phyloP scores from a whole-genome alignment of 1,139 yeast genomes.

The Suhomyces coccinellae region DNA sequence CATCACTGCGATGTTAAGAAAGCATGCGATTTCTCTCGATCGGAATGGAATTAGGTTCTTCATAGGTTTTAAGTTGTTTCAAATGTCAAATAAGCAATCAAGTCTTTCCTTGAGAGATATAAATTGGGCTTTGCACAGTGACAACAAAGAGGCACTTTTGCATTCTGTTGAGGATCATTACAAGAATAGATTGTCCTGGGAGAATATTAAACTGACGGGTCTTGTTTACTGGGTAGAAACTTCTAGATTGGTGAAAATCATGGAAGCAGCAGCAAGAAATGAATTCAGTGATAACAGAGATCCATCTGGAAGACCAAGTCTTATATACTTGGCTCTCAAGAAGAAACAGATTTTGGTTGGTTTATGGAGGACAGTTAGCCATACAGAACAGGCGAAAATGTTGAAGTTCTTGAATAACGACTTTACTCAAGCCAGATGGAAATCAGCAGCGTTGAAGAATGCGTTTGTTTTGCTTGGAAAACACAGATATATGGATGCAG shows the following conservation, averaged over 20 bases:
- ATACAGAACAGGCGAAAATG: constrained; percentile 82
- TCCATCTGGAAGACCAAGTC: constrained; percentile 69
- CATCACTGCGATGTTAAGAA: constrained; percentile 57
- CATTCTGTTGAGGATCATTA: constrained; percentile 52
- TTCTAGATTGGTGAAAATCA: constrained; percentile 45
- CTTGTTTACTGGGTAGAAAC: constrained; percentile 71
- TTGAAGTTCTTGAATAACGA: constrained; percentile 74
- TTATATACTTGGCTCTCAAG: constrained; percentile 73
- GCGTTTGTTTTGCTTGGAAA: constrained; percentile 89
- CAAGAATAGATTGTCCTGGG: constrained; percentile 56
- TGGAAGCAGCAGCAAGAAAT: constrained; percentile 71
- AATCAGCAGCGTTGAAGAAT: constrained; percentile 84
- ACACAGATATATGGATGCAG: constrained; percentile 85
- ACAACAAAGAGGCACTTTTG: constrained; percentile 67
- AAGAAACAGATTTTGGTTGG: constrained; percentile 78
- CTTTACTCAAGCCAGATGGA: constrained; percentile 74
- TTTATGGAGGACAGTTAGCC: constrained; percentile 79
- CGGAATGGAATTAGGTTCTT: constrained; percentile 70
- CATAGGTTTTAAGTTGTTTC: constrained; percentile 70
- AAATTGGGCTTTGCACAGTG: constrained; percentile 85
- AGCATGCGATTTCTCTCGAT: constrained; percentile 56
- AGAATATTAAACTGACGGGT: constrained; percentile 58
- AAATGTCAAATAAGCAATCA: constrained; percentile 42
- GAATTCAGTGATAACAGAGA: constrained; percentile 65
- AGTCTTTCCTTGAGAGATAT: constrained; percentile 75